A percentile compares a stretch with the other conserved stretches of the same genome.
phyloP scores from a whole-genome alignment of 1,284 basidiomycete genomes.

The Tilletia indica region DNA sequence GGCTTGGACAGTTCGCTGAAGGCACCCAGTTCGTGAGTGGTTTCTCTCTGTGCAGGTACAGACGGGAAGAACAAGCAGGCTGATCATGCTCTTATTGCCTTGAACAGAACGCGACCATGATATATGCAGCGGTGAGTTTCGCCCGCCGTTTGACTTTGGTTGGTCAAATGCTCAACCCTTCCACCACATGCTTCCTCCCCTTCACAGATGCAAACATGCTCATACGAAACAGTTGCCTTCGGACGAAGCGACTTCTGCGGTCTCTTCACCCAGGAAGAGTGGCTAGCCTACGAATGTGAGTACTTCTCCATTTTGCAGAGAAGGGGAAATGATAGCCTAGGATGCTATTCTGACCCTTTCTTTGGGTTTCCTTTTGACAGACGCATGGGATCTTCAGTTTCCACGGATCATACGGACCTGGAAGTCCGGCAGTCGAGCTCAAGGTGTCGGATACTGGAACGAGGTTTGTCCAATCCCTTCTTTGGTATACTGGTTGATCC shows the following conservation, averaged over 20 bases:
- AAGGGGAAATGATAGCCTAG: not conserved
- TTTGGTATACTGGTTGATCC: not conserved
- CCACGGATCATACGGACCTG: constrained; percentile 71
- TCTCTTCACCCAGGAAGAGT: constrained; percentile 83
- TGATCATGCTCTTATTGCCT: constrained; percentile 11
- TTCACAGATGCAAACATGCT: constrained; percentile 27
- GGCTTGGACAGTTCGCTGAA: not conserved
- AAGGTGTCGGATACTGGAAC: constrained; percentile 76
- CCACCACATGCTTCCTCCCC: too few relatives aligned
- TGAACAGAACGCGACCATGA: not conserved
- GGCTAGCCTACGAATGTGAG: constrained; percentile 72
- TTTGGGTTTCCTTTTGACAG: not conserved
- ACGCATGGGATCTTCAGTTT: constrained; percentile 57
- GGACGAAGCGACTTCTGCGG: constrained; percentile 68
- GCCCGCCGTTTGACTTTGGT: too few relatives aligned
- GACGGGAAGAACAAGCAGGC: not conserved
- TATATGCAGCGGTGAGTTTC: constrained; percentile 6
- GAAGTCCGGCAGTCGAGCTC: constrained; percentile 73
- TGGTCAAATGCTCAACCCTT: too few relatives aligned
- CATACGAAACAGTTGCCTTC: constrained; percentile 44
- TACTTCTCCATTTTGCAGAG: constrained; percentile 58
- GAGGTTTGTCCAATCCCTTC: constrained; percentile 30
- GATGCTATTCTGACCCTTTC: not conserved
- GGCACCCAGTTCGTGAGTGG: not conserved
- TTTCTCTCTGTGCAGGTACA: too few relatives aligned